These are phyloP conservation scores for Pleurostoma richardsiae DNA, from an alignment of 2,329 filamentous ascomycete genomes.

Conservation along the genomic window DNA sequence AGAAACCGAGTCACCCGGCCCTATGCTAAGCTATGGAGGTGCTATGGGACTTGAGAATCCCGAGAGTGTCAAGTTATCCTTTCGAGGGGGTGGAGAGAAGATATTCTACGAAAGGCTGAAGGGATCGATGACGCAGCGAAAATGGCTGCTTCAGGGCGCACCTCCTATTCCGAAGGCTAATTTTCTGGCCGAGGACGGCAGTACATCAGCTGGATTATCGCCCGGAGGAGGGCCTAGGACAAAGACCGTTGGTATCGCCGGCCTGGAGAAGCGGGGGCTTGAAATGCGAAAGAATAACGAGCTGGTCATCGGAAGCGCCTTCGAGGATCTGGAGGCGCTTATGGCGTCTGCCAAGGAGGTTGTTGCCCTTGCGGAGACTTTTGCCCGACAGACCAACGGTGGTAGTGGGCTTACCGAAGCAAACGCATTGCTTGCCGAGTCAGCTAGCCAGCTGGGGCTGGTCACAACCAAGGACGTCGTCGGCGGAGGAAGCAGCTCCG, in stretches of 20 bases:
- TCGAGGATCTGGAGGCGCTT: constrained; percentile 91
- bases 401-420: constrained; percentile 64
- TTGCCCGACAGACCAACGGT: constrained; percentile 63
- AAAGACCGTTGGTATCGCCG: constrained; percentile 83
- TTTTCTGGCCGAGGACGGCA: constrained; percentile 27
- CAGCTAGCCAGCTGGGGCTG: constrained; percentile 76
- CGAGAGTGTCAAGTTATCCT: constrained; percentile 86
- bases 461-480: constrained; percentile 96
- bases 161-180: constrained; percentile 73
- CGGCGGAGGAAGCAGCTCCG: constrained; percentile 64
- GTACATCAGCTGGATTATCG: constrained; percentile 18
- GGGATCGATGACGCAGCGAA: constrained; percentile 81
- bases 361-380: constrained; percentile 84
- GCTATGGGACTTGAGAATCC: constrained; percentile 46
- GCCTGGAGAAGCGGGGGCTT: constrained; percentile 78
- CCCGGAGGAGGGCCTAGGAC: constrained; percentile 4
- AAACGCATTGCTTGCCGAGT: constrained; percentile 72
- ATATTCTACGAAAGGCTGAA: constrained; percentile 88
- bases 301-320: constrained; percentile 84
- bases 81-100: constrained; percentile 82
- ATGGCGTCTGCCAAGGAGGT: constrained; percentile 98
- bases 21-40: constrained; percentile 44
- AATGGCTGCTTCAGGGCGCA: constrained; percentile 89
- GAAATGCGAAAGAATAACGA: constrained; percentile 91
- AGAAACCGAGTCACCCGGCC: constrained; percentile 73